Base-by-base conservation (phyloP, 352 stramenopile genomes). In the Globisporangium radiosum region DNA sequence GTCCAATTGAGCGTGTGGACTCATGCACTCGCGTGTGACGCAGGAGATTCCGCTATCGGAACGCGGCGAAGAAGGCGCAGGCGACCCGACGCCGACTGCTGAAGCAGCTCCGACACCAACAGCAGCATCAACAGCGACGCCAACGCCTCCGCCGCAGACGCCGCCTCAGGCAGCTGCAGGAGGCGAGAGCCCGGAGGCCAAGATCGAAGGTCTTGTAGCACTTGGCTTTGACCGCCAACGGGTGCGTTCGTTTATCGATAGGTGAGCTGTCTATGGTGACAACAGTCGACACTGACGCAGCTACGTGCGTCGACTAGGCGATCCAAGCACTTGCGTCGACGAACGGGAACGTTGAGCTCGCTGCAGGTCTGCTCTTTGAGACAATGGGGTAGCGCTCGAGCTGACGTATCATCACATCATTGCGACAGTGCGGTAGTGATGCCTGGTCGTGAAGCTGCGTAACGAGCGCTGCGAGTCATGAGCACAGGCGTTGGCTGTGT, bases 291-390 rank as follows among this genome's bases (percentile, higher is more conserved):
- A 47, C 7, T 55, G 39, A 42, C n/a, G 43, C 8, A 7, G 5
- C 17, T 57, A 33, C 42, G 11, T 5, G 14, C 44, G 64, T n/a
- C 60, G 36, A 25, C 62, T 39, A 92, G 81, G 84, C 78, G 15
- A 60, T 72, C 9, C 70, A 85, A 57, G 85, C 81, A 7, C 71
- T 94, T 6, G 70, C 70, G 42, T 86, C 81, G 56, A 88, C 81
- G 50, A 85, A 87, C 40, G 82, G 82, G 17, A 87, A 94, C 40
- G 82, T 92, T 8, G 83, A 94, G 51, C 70, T 94, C 49, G 85
- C 85, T n/a, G 85, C 85, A 0, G 85, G 78, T 4, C 66, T 94
- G 59, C 64, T 94, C 39, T 94, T 94, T 54, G 85, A 92, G 62
- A 85, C 66, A 33, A 64, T 85, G 57, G 56, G 56, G 14, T 83